Base-by-base conservation (phyloP, 2,329 filamentous ascomycete genomes). In the Plectosphaerella cucumerina region DNA sequence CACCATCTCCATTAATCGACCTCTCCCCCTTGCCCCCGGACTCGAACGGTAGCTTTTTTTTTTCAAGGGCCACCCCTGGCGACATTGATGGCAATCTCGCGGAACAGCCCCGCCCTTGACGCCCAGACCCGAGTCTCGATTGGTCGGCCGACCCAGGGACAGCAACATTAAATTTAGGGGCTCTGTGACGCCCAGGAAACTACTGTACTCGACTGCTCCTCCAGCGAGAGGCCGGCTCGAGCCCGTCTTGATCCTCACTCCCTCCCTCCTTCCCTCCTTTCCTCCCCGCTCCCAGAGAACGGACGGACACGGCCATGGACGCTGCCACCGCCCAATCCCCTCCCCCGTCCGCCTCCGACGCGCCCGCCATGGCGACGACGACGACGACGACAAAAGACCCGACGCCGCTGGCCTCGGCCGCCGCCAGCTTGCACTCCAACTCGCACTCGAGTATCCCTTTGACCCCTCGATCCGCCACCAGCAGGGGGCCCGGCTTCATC, bases 401-500 rank as follows among this genome's bases (percentile, higher is more conserved):
- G 37, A 50, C 53, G 39, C 49, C 53, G 9, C 49, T 44, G 42
- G 53, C 44, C 6, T 53, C 49, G 14, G 52, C 50, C 18, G 50
- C 55, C 26, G 45, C 50, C 48, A 53, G 50, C 11, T 52, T 53
- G 11, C 48, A 53, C 18, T 46, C 50, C 48, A 53, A 48, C 11
- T 52, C 55, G 11, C 48, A 53, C 18, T 46, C 54, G 48, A 56
- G 50, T 11, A 44, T 56, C 21, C 55, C 55, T 3, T 47, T 48
- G 17, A 56, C 55, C 12, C 43, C 34, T 6, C 41, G 37, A 9
- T 43, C 64, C 20, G 61, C 65, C 6, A 58, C 59, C 18, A 62
- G 57, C 53, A 51, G 59, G 10, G 12, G 26, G 26, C 26, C 26
- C 26, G 70, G 72, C 53, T 87, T 86, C 65, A 72, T 75, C 51